Base-by-base conservation (phyloP, 2,329 filamentous ascomycete species). In the Fusarium pseudocircinatum region DNA sequence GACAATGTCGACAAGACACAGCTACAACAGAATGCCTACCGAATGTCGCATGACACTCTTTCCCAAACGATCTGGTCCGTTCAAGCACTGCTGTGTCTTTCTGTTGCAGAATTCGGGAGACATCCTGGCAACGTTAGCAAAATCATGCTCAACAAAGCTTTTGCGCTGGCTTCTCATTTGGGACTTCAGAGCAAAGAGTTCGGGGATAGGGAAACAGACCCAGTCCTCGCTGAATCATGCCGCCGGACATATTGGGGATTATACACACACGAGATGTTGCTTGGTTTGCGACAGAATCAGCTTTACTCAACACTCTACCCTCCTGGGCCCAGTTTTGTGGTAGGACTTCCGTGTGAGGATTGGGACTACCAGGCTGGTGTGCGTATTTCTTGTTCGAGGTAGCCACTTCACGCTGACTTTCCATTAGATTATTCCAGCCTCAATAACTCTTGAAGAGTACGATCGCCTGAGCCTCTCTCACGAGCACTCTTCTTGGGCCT, bases 161-260 rank as follows among this genome's bases (percentile, higher is more conserved):
- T 67, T 32, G 44, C 50, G 9, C 70, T 77, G 34, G 73, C 76
- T 24, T 56, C 77, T 37, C 36, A 34, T 4, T 47, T 77, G 2
- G 69, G 61, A 9, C 68, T 78, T 11, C 76, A 76, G 40, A 39
- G 67, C 44, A 77, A 75, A 37, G 46, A 46, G 34, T 75, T 69
- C 34, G 66, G 73, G 12, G 67, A 75, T n/a, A 37, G 52, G 8
- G 67, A 71, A 34, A 20, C 49, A 20, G 40, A 63, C 28, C 65
- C 53, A 30, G 10, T 77, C 36, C 34, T 76, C 7, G 75, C 76
- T 28, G 76, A 78, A 46, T 78, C 76, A 11, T 75, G 70, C 30
- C 67, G 76, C 46, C 67, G 76, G 36, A 76, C 76, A 18, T 78
- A 78, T 47, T 78, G 75, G 76, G 76, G 63, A 11, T 42, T 78